Percentiles rank a stretch among this genome's conserved stretches.
phyloP scores from a whole-genome alignment of 352 stramenopile genomes.

The Pythium pyrilobum region DNA sequence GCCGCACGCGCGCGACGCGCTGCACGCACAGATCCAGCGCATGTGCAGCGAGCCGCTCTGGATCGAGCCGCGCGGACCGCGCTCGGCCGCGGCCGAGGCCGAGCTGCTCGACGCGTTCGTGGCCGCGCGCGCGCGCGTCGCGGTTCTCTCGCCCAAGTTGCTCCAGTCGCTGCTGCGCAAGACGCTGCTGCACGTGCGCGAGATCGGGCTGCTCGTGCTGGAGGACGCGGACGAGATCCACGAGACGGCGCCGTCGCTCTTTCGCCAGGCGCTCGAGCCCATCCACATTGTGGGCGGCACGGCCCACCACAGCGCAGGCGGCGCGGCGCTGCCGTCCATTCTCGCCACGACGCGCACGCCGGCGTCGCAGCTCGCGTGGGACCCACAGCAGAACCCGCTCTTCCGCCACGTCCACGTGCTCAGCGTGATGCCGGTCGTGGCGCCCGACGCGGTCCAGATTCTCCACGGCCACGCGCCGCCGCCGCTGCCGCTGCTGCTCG shows the following conservation, averaged over 20 bases:
- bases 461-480: conserved; percentile 5
- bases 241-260: conserved; percentile 54
- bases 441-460: conserved; percentile 11
- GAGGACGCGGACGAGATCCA: conserved; percentile 68
- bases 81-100: neutral
- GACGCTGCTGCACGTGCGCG: conserved; percentile 12
- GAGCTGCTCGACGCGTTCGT: conserved; percentile 3
- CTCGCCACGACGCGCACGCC: conserved; percentile 53
- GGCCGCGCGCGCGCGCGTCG: conserved; percentile 23
- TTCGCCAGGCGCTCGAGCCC: conserved; percentile 26
- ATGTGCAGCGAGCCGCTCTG: conserved; percentile 35
- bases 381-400: conserved; percentile 41
- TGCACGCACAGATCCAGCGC: conserved; percentile 39
- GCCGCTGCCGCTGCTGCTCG: conserved; percentile 39
- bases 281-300: conserved; percentile 1
- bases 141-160: conserved; percentile 40
- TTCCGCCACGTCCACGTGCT: conserved; percentile 57
- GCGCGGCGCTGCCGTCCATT: conserved; percentile 23
- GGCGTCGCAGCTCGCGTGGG: conserved; percentile 49
- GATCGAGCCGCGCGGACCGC: conserved; percentile 5
- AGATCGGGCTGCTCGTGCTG: conserved; percentile 49
- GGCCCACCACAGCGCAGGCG: neutral
- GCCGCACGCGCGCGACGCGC: conserved; percentile 14
- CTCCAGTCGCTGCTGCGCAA: conserved; percentile 39
- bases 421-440: conserved; percentile 48